Conservation (phyloP, 306 rosid species). For the Quercus mongolica region DNA sequence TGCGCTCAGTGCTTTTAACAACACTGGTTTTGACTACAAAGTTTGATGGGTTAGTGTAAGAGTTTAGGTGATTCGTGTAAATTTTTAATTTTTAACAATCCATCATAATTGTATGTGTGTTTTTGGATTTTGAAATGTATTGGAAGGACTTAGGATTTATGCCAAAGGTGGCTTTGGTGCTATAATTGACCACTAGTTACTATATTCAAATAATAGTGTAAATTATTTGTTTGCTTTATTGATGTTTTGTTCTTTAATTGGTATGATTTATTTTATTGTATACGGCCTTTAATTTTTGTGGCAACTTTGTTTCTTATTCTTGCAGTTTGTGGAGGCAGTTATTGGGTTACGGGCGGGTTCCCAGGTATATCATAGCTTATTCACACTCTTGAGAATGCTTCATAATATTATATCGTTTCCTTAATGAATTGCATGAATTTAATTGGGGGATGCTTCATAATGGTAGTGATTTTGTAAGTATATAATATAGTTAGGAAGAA, state of each 20-base stretch:
- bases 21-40: background rate
- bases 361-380: conserved; percentile 45
- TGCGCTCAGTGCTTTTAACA: no score
- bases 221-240: background rate
- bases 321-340: conserved; percentile 74
- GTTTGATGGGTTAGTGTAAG: background rate
- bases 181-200: background rate
- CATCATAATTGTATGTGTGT: background rate
- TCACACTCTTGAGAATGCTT: background rate
- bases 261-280: background rate
- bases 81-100: no score
- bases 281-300: background rate
- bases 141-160: background rate
- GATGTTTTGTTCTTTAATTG: background rate
- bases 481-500: background rate
- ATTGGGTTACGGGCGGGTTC: conserved; percentile 45
- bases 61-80: background rate
- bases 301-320: background rate
- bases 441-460: background rate
- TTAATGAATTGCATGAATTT: background rate
- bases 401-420: background rate
- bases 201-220: background rate
- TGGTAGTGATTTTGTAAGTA: background rate
- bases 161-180: background rate
- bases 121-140: background rate